Base-by-base conservation (phyloP, 2,329 filamentous ascomycete species). In the Fulvia fulva region DNA sequence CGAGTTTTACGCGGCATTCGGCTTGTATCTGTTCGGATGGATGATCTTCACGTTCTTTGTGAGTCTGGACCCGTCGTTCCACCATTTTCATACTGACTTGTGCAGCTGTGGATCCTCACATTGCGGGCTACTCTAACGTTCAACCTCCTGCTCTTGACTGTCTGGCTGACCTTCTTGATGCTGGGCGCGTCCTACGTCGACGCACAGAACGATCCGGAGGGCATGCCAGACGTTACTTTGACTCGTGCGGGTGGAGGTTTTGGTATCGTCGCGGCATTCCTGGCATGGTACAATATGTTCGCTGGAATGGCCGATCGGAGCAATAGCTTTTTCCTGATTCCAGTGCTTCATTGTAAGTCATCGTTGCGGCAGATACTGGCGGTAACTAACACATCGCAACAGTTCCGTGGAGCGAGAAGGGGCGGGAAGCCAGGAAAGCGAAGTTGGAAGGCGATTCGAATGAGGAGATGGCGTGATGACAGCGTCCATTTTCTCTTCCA, bases 221-320 rank as follows among this genome's bases (percentile, higher is more conserved):
- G 55, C 4, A 53, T 53, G 49, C 49, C 55, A 19, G 37, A 53
- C 23, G 37, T 52, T 1, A 28, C 47, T 25, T 34, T 57, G 7
- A 57, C 55, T 19, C 25, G 55, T 32, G 55, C 32, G 19, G 55
- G 55, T 45, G 55, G 55, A 5, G 55, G 32, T 7, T 32, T 44
- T 34, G 55, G 55, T 19, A 57, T 57, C 30, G 49, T 57, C 4
- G 55, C 55, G 3, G 55, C 47, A 12, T 57, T 57, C 26, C 19
- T 57, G 34, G 55, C 55, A 3, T 57, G 55, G 55, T 57, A 46
- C n/a, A 57, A 57, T 16, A 57, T 57, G 50, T 41, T 47, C 12
- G 55, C 55, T 16, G 55, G 50, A 12, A 57, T 57, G 41, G 55
- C 55, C 26, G 55, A 53, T 26, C 14, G 11, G 3, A 26, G 23